Evolutionary conservation across 306 rosid genomes (phyloP), one percentile per base, ranked within the genome.

Genomic region (Castanea mollissima): DNA sequence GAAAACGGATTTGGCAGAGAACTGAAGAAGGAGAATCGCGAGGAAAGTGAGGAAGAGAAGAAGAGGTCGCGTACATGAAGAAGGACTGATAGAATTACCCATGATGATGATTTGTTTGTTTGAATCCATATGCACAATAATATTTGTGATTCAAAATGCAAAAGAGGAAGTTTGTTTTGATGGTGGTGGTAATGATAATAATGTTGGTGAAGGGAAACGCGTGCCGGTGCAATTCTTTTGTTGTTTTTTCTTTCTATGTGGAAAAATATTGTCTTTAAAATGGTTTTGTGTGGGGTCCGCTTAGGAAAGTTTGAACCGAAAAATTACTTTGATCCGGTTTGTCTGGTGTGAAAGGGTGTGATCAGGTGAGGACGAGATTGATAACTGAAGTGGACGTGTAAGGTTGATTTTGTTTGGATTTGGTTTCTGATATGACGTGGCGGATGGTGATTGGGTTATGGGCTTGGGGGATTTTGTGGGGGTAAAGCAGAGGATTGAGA

Each of bases 31-130:
- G 54, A 87, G 46, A 31, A 95, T 21, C 2, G 90, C 77, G 54
- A 91, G 27, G 69, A 93, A 16, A 25, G 91, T 55, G 81, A 91
- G 81, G 38, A 90, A 25, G 44, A 95, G 81, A 57, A 90, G 80
- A 11, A 89, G 13, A 4, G 85, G 13, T 2, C 84, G 77, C 5
- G 85, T 6, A 81, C 87, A 91, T 5, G 96, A 71, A 13, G 16
- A 12, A 13, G 91, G 90, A 20, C 79, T 77, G 59, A 76, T 60
- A 8, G 68, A 73, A 71, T 68, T 52, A 9, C 25, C 70, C 15
- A 79, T 49, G 1, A 49, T 12, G 54, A 41, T 41, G 8, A 41
- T 8, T 41, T 11, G 46, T 41, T 41, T 41, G 46, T 8, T 41
- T 8, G 46, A 41, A 41, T 41, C 46, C 46, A 41, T 41, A 8